Percentiles rank a stretch among this genome's conserved stretches.
phyloP scores from a whole-genome alignment of 1,284 basidiomycete species.

The Cryptococcus hybrid region DNA sequence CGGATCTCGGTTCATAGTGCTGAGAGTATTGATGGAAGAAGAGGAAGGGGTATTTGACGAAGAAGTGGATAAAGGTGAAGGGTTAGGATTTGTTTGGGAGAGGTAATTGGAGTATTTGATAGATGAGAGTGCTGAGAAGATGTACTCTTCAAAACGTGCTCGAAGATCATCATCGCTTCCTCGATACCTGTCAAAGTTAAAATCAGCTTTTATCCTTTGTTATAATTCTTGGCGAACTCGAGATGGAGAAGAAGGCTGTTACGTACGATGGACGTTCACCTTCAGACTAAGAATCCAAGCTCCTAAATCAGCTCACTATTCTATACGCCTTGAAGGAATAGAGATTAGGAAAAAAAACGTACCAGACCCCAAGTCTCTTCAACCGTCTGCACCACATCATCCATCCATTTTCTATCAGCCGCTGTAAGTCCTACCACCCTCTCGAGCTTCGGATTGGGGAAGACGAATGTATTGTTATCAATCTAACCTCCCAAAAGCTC shows the following conservation, averaged over 20 bases:
- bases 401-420: constrained; percentile 96
- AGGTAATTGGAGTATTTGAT: constrained; percentile 78
- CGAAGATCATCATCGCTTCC: constrained; percentile 91
- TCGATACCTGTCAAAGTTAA: constrained; percentile 58
- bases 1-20: constrained; percentile 41
- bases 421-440: constrained; percentile 76
- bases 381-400: constrained; percentile 72
- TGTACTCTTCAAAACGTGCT: constrained; percentile 64
- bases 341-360: constrained; percentile 43
- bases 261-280: constrained; percentile 24
- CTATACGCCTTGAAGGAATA: constrained; percentile 17
- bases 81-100: constrained; percentile 35
- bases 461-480: constrained; percentile 79
- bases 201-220: not conserved
- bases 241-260: too few relatives aligned
- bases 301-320: too few relatives aligned
- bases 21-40: not conserved
- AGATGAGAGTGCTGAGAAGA: constrained; percentile 55
- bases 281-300: constrained; percentile 12
- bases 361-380: constrained; percentile 73
- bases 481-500: constrained; percentile 55
- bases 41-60: too few relatives aligned
- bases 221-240: too few relatives aligned
- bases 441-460: constrained; percentile 76
- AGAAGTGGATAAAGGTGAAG: too few relatives aligned